phyloP scores from a whole-genome alignment of 257 asterid species.

The Solanum rostratum region DNA sequence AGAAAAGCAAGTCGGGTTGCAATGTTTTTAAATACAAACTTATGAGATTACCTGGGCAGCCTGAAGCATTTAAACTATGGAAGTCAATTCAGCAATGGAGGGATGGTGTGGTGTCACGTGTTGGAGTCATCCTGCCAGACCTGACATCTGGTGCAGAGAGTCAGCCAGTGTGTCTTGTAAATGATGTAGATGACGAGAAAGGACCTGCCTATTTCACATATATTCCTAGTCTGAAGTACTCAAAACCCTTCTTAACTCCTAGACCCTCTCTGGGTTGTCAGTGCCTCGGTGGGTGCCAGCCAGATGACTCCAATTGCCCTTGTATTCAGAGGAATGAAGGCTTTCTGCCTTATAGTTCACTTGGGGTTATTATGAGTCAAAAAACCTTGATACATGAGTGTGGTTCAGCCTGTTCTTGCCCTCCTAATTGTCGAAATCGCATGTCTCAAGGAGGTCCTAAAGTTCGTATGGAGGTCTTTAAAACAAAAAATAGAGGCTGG shows the following conservation, averaged over 20 bases:
- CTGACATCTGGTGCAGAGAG: slow-evolving; percentile 70
- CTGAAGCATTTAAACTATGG: slow-evolving; percentile 68
- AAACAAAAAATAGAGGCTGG: slow-evolving; percentile 82
- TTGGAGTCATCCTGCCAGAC: slow-evolving; percentile 75
- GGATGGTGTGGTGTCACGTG: slow-evolving; percentile 44
- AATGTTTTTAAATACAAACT: slow-evolving; percentile 74
- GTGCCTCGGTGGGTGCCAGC: slow-evolving; percentile 82
- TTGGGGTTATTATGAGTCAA: slow-evolving; percentile 50
- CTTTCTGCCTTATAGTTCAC: slow-evolving; percentile 47
- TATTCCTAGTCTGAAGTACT: slow-evolving; percentile 38
- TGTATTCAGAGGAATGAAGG: slow-evolving; percentile 58
- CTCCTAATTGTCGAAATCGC: slow-evolving; percentile 68
- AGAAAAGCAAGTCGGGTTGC: slow-evolving; percentile 56
- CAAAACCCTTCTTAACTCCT: slow-evolving; percentile 33
- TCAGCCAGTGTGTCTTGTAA: slow-evolving; percentile 71
- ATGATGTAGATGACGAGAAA: slow-evolving; percentile 79
- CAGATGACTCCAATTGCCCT: slow-evolving; percentile 56
- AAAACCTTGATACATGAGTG: slow-evolving; percentile 60
- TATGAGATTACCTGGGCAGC: slow-evolving; percentile 75
- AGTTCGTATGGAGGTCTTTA: slow-evolving; percentile 69
- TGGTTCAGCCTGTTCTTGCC: slow-evolving; percentile 56
- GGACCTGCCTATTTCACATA: slow-evolving; percentile 93
- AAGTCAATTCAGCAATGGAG: slow-evolving; percentile 86
- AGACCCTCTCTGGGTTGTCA: slow-evolving; percentile 45
- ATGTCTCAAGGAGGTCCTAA: slow-evolving; percentile 66